A percentile compares a stretch with the other conserved stretches of the same genome.
Conservation (phyloP, 2,329 filamentous ascomycete genomes). For the Alternaria solani region DNA sequence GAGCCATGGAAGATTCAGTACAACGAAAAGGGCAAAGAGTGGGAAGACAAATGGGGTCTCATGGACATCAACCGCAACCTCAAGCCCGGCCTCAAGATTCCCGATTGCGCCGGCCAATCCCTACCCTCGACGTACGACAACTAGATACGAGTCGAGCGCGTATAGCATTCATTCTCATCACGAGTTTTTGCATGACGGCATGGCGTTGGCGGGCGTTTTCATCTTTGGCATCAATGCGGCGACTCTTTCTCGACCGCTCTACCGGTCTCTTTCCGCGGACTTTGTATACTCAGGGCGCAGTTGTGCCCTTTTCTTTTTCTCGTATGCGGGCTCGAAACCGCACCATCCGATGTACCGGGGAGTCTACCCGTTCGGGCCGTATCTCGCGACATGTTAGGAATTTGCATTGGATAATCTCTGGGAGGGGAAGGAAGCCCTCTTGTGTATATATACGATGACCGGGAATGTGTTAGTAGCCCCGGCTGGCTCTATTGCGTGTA, state of each 20-base stretch:
- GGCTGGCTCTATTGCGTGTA: background rate
- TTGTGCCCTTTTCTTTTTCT: constrained; percentile 6
- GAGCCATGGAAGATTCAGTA: constrained; percentile 91
- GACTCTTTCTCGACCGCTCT: background rate
- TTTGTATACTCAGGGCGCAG: constrained; percentile 24
- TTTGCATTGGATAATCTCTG: constrained; percentile 14
- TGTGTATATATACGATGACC: constrained; percentile 7
- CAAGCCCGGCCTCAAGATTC: constrained; percentile 84
- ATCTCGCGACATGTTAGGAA: constrained; percentile 9
- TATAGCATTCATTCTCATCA: constrained; percentile 14
- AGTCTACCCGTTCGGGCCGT: background rate
- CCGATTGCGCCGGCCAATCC: constrained; percentile 80
- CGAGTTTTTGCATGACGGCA: constrained; percentile 33
- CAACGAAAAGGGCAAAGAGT: constrained; percentile 71
- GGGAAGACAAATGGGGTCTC: constrained; percentile 96
- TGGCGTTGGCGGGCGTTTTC: constrained; percentile 35
- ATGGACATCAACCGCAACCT: constrained; percentile 85
- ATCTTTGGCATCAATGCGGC: constrained; percentile 20
- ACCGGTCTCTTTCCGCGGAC: constrained; percentile 13
- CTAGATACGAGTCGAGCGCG: constrained; percentile 6
- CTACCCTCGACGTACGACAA: constrained; percentile 21
- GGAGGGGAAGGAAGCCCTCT: background rate
- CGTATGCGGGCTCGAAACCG: background rate
- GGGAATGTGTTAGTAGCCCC: background rate
- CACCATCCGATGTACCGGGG: background rate